A percentile compares a stretch with the other conserved stretches of the same genome.
Evolutionary conservation across 2,329 filamentous ascomycete species (phyloP).

Genomic region (Lithohypha guttulata): DNA sequence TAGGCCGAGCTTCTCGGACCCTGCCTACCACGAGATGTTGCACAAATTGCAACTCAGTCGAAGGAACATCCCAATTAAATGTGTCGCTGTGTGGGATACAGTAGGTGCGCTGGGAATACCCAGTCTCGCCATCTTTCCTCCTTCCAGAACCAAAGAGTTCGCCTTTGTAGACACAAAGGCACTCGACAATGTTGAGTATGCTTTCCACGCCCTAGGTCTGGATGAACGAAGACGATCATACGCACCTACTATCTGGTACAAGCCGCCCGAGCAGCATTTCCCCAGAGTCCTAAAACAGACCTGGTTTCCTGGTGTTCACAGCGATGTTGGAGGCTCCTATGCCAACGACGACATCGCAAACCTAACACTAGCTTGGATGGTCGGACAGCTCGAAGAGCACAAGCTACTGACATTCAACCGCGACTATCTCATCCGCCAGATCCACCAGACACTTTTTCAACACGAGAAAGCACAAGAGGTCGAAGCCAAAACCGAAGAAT

Average conservation of each 20-base stretch:
- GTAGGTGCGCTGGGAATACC: constrained; percentile 27
- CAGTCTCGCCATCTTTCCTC: constrained; percentile 21
- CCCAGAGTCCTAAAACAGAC: constrained; percentile 31
- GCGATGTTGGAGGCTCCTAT: constrained; percentile 31
- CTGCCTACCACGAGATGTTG: constrained; percentile 17
- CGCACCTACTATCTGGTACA: constrained; percentile 26
- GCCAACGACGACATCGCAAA: constrained; percentile 39
- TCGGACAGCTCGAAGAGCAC: constrained; percentile 30
- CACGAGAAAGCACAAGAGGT: constrained; percentile 7
- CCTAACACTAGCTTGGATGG: constrained; percentile 42
- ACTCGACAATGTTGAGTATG: constrained; percentile 25
- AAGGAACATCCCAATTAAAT: constrained; percentile 22
- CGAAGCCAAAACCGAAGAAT: neutral
- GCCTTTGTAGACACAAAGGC: constrained; percentile 26
- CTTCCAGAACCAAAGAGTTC: constrained; percentile 22
- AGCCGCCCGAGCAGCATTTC: constrained; percentile 22
- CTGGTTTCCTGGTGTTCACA: constrained; percentile 37
- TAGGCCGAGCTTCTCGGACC: constrained; percentile 16
- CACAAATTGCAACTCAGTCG: constrained; percentile 16
- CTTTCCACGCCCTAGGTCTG: constrained; percentile 27
- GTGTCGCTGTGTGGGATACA: constrained; percentile 28
- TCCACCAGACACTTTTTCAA: constrained; percentile 10
- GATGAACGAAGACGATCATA: constrained; percentile 26
- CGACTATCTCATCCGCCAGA: constrained; percentile 17
- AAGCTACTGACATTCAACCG: constrained; percentile 20